A percentile compares a stretch with the other conserved stretches of the same genome.
phyloP scores from a whole-genome alignment of 306 rosid species.

The Sesbania bispinosa region DNA sequence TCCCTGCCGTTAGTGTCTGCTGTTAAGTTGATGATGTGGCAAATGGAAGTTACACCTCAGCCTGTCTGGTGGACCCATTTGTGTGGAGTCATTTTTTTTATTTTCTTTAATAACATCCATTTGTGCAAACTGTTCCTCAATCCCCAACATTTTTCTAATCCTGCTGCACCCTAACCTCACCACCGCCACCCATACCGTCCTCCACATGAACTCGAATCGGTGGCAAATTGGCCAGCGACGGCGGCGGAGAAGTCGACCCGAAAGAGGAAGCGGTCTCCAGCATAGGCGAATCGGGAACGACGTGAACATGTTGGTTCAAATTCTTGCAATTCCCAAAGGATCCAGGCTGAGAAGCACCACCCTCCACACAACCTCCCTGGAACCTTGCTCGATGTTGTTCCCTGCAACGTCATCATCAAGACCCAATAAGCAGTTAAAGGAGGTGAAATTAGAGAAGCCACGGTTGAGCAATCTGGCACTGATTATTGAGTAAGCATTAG shows the following conservation, averaged over 20 bases:
- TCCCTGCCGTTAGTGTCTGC: too few species aligned
- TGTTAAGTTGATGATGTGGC: too few species aligned
- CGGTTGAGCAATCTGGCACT: slow-evolving; percentile 58
- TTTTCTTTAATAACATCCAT: too few species aligned
- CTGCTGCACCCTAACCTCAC: slow-evolving; percentile 44
- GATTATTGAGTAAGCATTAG: too few species aligned
- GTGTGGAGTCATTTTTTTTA: too few species aligned
- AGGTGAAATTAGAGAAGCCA: slow-evolving; percentile 76
- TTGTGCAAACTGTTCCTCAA: slow-evolving; percentile 91
- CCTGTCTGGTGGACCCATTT: too few species aligned
- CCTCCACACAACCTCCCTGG: slow-evolving; percentile 43
- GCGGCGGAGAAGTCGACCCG: slow-evolving; percentile 90
- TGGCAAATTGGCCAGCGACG: slow-evolving; percentile 78
- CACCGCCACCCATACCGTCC: slow-evolving; percentile 51
- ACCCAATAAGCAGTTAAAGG: slow-evolving; percentile 74
- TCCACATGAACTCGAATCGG: slow-evolving; percentile 88
- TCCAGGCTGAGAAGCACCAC: slow-evolving; percentile 40
- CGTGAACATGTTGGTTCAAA: slow-evolving; percentile 75
- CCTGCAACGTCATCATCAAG: slow-evolving; percentile 61
- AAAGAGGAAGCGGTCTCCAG: slow-evolving; percentile 82
- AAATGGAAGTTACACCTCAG: too few species aligned
- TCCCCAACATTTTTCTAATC: slow-evolving; percentile 78
- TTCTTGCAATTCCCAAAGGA: slow-evolving; percentile 60
- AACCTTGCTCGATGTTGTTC: slow-evolving; percentile 47
- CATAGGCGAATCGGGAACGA: slow-evolving; percentile 97